Conservation (phyloP, 2,329 filamentous ascomycete genomes). For the Diplodia seriata region DNA sequence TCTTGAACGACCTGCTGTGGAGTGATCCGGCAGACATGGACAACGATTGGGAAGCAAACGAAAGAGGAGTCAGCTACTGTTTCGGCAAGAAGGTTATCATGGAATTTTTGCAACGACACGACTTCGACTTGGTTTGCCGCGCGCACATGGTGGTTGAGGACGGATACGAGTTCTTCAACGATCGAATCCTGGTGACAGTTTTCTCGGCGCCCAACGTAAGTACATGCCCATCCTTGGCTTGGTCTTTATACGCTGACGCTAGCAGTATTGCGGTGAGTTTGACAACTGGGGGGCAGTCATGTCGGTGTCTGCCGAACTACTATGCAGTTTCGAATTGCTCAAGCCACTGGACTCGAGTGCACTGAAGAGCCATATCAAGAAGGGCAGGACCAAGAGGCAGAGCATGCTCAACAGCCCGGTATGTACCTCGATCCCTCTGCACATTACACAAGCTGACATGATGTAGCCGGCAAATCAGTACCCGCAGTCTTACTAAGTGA, state of each 20-base stretch:
- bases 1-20: slow-evolving; percentile 95
- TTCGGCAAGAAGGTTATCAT: slow-evolving; percentile 98
- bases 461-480: slow-evolving; percentile 57
- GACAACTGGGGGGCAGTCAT: slow-evolving; percentile 99
- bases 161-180: slow-evolving; percentile 98
- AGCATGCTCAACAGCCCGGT: slow-evolving; percentile 96
- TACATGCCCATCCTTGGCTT: slow-evolving; percentile 36
- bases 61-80: slow-evolving; percentile 95
- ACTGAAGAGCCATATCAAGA: slow-evolving; percentile 98
- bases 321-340: slow-evolving; percentile 96
- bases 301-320: slow-evolving; percentile 90
- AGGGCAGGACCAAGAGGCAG: slow-evolving; percentile 91
- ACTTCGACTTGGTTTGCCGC: slow-evolving; percentile 96
- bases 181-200: slow-evolving; percentile 91
- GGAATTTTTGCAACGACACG: slow-evolving; percentile 90
- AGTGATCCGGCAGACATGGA: slow-evolving; percentile 98
- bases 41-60: slow-evolving; percentile 96
- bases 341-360: slow-evolving; percentile 96
- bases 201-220: slow-evolving; percentile 97
- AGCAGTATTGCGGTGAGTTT: slow-evolving; percentile 93
- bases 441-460: not conserved
- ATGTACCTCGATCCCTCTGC: slow-evolving; percentile 51
- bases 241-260: slow-evolving; percentile 34
- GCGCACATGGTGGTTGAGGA: slow-evolving; percentile 99
- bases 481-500: slow-evolving; percentile 57